phyloP scores from a whole-genome alignment of 2,329 filamentous ascomycete species.

The Akanthomyces uredinophilus region DNA sequence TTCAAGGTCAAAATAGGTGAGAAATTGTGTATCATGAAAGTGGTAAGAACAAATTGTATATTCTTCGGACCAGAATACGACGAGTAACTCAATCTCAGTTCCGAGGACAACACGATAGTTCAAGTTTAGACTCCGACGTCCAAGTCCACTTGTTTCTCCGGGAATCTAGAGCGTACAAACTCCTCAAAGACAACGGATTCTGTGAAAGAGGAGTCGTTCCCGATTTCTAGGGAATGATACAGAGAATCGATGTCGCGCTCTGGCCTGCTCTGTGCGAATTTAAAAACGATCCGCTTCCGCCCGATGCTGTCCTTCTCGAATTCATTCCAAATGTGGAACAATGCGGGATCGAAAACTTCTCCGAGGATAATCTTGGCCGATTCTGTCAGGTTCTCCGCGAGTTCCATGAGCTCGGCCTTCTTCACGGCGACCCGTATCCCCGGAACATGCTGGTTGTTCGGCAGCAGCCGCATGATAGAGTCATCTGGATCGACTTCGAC shows the following conservation, averaged over 20 bases:
- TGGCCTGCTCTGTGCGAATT: neutral
- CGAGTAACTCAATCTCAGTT: neutral
- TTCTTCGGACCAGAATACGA: neutral
- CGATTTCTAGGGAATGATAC: neutral
- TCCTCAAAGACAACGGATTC: neutral
- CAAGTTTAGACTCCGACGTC: neutral
- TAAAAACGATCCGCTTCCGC: neutral
- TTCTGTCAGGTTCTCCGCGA: neutral
- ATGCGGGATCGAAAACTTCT: neutral
- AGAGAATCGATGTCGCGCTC: neutral
- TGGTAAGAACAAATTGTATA: neutral
- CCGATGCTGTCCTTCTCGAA: conserved; percentile 1
- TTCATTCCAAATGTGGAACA: neutral
- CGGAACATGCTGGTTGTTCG: conserved; percentile 1
- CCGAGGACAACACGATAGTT: neutral
- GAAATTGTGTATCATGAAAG: neutral
- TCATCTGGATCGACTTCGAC: neutral
- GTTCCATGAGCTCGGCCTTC: neutral
- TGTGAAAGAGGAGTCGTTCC: conserved; percentile 2
- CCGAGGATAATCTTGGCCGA: neutral
- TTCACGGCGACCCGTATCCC: neutral
- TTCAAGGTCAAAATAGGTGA: neutral
- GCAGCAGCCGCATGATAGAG: neutral
- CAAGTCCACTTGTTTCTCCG: neutral
- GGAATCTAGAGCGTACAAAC: neutral